phyloP scores from a whole-genome alignment of 768 basidiomycete species.

The Cystofilobasidium macerans region DNA sequence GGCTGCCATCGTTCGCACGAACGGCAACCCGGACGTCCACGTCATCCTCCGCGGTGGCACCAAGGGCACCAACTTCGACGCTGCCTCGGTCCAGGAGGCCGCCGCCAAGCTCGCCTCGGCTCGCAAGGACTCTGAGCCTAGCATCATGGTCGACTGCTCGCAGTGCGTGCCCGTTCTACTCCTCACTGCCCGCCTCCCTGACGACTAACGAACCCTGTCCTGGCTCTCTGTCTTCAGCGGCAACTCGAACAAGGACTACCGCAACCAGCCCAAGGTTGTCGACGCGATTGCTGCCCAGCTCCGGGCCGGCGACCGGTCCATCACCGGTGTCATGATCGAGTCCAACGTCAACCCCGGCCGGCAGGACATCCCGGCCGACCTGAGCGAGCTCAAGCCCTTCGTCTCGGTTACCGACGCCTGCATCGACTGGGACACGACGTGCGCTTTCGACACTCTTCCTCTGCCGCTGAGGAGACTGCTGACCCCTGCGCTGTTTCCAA shows the following conservation, averaged over 20 bases:
- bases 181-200: background rate
- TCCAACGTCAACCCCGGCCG: slow-evolving; percentile 81
- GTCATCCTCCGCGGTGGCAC: slow-evolving; percentile 91
- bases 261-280: slow-evolving; percentile 75
- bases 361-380: slow-evolving; percentile 70
- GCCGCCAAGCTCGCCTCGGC: slow-evolving; percentile 56
- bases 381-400: slow-evolving; percentile 58
- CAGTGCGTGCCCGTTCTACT: too few species aligned
- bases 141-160: slow-evolving; percentile 60
- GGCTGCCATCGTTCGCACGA: slow-evolving; percentile 65
- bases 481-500: background rate
- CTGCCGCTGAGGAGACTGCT: background rate
- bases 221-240: slow-evolving; percentile 42
- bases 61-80: slow-evolving; percentile 76
- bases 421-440: slow-evolving; percentile 69
- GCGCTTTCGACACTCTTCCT: background rate
- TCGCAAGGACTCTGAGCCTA: slow-evolving; percentile 44
- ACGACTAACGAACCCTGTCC: background rate
- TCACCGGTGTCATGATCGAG: slow-evolving; percentile 97
- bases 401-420: slow-evolving; percentile 89
- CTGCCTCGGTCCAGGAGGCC: slow-evolving; percentile 59
- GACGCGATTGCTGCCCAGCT: slow-evolving; percentile 65
- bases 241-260: slow-evolving; percentile 90
- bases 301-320: slow-evolving; percentile 49
- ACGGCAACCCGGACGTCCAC: slow-evolving; percentile 57